A percentile compares a stretch with the other conserved stretches of the same genome.
Evolutionary conservation across 2,329 filamentous ascomycete species (phyloP).

Genomic region (Phaeoacremonium minimum): DNA sequence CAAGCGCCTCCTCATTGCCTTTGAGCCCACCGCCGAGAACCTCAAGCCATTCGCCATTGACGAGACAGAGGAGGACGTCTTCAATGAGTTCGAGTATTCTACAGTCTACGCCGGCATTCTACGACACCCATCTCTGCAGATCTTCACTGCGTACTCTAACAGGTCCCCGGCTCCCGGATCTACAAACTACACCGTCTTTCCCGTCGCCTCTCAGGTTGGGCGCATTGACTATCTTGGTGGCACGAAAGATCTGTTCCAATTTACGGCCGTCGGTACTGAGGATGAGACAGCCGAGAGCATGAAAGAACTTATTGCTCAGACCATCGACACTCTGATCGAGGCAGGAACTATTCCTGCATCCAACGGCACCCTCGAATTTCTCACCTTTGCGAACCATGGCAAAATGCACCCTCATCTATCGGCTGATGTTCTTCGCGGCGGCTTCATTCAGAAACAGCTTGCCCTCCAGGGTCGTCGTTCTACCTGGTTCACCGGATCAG

Average conservation of each 20-base stretch:
- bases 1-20: constrained; percentile 27
- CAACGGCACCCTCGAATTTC: constrained; percentile 21
- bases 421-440: constrained; percentile 24
- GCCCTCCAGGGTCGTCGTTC: constrained; percentile 35
- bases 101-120: constrained; percentile 19
- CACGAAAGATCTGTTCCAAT: constrained; percentile 21
- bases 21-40: constrained; percentile 26
- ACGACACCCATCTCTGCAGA: constrained; percentile 15
- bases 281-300: constrained; percentile 13
- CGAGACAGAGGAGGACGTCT: constrained; percentile 20
- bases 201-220: constrained; percentile 13
- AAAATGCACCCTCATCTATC: constrained; percentile 28
- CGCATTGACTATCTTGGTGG: constrained; percentile 23
- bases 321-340: constrained; percentile 21
- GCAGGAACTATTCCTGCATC: constrained; percentile 16
- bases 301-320: constrained; percentile 17
- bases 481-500: constrained; percentile 40
- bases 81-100: constrained; percentile 23
- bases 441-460: constrained; percentile 35
- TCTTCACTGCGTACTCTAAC: constrained; percentile 14
- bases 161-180: constrained; percentile 11
- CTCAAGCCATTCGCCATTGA: constrained; percentile 25
- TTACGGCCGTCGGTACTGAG: constrained; percentile 20
- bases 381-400: constrained; percentile 27
- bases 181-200: constrained; percentile 18